Evolutionary conservation across 805 yeast genomes (phyloP), one percentile per base, ranked within the genome.

Genomic region (Teunomyces barrocoloradensis): DNA sequence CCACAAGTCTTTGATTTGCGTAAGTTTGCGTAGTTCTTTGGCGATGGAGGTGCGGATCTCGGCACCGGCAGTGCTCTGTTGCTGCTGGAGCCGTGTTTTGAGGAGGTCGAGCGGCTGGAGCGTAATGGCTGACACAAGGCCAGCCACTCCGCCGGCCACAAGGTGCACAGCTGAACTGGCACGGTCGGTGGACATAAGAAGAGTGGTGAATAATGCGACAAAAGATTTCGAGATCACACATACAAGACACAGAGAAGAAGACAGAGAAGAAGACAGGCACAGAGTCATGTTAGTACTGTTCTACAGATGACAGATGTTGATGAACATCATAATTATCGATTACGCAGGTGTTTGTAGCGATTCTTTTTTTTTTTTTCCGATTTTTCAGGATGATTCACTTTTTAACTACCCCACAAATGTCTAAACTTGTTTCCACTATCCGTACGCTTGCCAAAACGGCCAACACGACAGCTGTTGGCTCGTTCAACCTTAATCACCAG

Each of bases 81-180:
- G 76, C 55, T 73, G 66, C 68, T 89, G 98, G 6, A 89, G 73
- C 52, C 98, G 68, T 0, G 98, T 92, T 64, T 92, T 92, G 41
- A 92, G 68, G 40, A 92, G 74, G 64, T 92, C 98, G 40, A 92
- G 76, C 1, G 98, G 98, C 64, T 92, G 98, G 35, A 92, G 73
- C 0, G 79, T 74, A 4, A 89, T 79, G 0, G 97, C 82, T 3
- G 96, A 85, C 0, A 89, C 75, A 44, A 92, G 67, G 0, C 98
- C 98, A 1, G 96, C 95, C 6, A 80, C 57, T 53, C 87, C 90
- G 0, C 97, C 98, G 1, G 96, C 87, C 12, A 81, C 55, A 7
- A 89, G 65, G 64, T 90, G 96, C 1, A 76, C 65, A 17, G 55
- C 51, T 4, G 64, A 55, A 15, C 43, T 21, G 36, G 51, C 47